These are phyloP conservation scores for Pythium folliculosum DNA, from an alignment of 352 stramenopile species.

Conservation along the genomic window DNA sequence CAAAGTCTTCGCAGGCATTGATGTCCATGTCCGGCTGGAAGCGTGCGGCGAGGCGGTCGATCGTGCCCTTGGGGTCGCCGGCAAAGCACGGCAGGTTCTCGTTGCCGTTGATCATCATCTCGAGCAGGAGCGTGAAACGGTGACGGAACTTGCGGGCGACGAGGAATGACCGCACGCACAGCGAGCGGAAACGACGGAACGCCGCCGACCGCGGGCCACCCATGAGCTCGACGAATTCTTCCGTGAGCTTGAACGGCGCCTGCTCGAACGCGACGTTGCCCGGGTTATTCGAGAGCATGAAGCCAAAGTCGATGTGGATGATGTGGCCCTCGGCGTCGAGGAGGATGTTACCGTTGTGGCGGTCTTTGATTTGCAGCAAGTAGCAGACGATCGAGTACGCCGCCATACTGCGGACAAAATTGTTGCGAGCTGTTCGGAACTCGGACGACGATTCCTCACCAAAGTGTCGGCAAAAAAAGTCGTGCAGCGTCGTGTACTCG, in stretches of 20 bases:
- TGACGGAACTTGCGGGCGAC: slow-evolving; percentile 94
- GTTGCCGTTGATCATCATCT: slow-evolving; percentile 98
- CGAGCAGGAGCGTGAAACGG: slow-evolving; percentile 94
- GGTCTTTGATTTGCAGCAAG: slow-evolving; percentile 97
- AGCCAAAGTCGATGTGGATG: slow-evolving; percentile 97
- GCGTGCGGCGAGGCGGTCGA: slow-evolving; percentile 88
- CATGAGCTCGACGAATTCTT: slow-evolving; percentile 97
- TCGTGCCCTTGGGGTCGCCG: slow-evolving; percentile 89
- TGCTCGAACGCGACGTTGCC: slow-evolving; percentile 96
- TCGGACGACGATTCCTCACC: slow-evolving; percentile 66
- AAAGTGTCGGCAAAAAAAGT: slow-evolving; percentile 96
- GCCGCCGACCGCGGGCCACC: slow-evolving; percentile 90
- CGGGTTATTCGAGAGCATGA: slow-evolving; percentile 93
- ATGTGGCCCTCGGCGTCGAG: slow-evolving; percentile 95
- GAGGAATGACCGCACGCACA: slow-evolving; percentile 96
- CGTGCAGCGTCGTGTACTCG: slow-evolving; percentile 88
- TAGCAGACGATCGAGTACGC: slow-evolving; percentile 96
- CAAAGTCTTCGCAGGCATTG: slow-evolving; percentile 93
- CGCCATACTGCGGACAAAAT: slow-evolving; percentile 87
- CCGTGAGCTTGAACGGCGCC: slow-evolving; percentile 97
- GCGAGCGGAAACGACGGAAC: slow-evolving; percentile 94
- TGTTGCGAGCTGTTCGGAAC: slow-evolving; percentile 81
- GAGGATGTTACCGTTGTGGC: slow-evolving; percentile 98
- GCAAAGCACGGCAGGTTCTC: slow-evolving; percentile 96
- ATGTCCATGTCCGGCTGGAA: slow-evolving; percentile 95